Base-by-base conservation (phyloP, 83 land plant genomes). In the Picea mariana region DNA sequence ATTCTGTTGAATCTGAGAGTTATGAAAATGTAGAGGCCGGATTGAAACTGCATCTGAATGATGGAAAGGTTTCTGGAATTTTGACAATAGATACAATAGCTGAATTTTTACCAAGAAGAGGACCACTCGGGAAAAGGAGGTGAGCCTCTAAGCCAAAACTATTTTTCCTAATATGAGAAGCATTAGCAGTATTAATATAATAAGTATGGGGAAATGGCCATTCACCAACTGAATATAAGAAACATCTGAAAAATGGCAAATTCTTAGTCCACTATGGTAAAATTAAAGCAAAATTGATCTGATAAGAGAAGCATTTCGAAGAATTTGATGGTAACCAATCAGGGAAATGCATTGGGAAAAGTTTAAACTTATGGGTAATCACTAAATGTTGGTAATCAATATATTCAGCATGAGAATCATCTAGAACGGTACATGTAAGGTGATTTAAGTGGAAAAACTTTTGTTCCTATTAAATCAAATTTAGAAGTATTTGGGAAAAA, bases 81-180 rank as follows among this genome's bases (percentile, higher is more conserved):
- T 81, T 93, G 62, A 93, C 95, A n/a, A 85, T 90, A 42, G 95
- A 93, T 78, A 93, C 92, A 27, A 77, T 93, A 63, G 95, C 95
- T 71, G 93, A 93, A 78, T 93, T 90, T 77, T 89, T 93, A 67
- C 95, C 95, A 38, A 88, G 95, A 77, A 93, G 89, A 87, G 95
- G 95, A 6, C 93, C 88, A 17, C 84, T 87, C 6, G 75, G 84
- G 62, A 87, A 83, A 62, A 93, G 95, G 86, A 93, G 95, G 95
- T 90, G 75, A 84, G 78, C 38, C 58, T 23, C 78, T 17, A 76
- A 76, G 61, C 34, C 62, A 49, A 76, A 55, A 76, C 3, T 31
- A 55, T 55, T 26, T 52, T 76, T 76, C 27, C 34, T 55, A 47
- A 15, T 24, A 76, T 76, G 78, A 76, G 58, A 76, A 23, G 13